These are phyloP conservation scores for Trichoderma sp. DNA, from an alignment of 2,329 filamentous ascomycete species.

Conservation along the genomic window DNA sequence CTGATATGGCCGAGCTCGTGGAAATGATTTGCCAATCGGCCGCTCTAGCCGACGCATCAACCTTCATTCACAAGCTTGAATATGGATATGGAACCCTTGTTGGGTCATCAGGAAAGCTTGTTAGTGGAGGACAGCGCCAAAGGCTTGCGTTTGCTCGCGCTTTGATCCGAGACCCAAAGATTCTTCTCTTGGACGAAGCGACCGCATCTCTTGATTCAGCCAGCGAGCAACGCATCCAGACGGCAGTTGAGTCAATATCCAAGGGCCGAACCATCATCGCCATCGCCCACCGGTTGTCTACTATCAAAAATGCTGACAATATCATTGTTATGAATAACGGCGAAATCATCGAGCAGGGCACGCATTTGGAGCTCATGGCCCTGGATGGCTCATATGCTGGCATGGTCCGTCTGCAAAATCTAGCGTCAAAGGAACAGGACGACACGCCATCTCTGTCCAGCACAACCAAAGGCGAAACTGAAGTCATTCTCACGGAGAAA, in stretches of 20 bases:
- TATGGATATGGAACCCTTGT: slow-evolving; percentile 56
- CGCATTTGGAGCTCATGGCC: slow-evolving; percentile 60
- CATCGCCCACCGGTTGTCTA: slow-evolving; percentile 64
- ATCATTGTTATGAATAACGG: slow-evolving; percentile 64
- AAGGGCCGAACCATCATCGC: slow-evolving; percentile 64
- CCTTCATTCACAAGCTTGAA: slow-evolving; percentile 57
- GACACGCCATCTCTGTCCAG: slow-evolving; percentile 37
- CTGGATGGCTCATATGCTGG: slow-evolving; percentile 53
- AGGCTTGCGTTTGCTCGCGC: slow-evolving; percentile 60
- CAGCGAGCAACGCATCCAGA: slow-evolving; percentile 58
- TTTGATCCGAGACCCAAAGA: slow-evolving; percentile 57
- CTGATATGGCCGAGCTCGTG: slow-evolving; percentile 44
- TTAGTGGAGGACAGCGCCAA: slow-evolving; percentile 63
- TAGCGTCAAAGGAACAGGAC: slow-evolving; percentile 37
- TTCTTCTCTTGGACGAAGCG: slow-evolving; percentile 63
- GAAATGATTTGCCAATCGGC: slow-evolving; percentile 25
- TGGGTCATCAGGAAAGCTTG: slow-evolving; percentile 54
- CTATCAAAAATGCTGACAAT: slow-evolving; percentile 64
- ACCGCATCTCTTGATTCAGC: slow-evolving; percentile 62
- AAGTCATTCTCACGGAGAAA: slow-evolving; percentile 43
- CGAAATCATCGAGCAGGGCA: slow-evolving; percentile 63
- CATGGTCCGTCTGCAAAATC: slow-evolving; percentile 50
- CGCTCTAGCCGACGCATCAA: slow-evolving; percentile 58
- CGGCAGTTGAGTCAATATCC: slow-evolving; percentile 47
- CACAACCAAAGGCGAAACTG: slow-evolving; percentile 41